Evolutionary conservation across 495 filamentous ascomycete genomes (phyloP), one percentile per base, ranked within the genome.

Genomic region (Lepidopterella palustris): DNA sequence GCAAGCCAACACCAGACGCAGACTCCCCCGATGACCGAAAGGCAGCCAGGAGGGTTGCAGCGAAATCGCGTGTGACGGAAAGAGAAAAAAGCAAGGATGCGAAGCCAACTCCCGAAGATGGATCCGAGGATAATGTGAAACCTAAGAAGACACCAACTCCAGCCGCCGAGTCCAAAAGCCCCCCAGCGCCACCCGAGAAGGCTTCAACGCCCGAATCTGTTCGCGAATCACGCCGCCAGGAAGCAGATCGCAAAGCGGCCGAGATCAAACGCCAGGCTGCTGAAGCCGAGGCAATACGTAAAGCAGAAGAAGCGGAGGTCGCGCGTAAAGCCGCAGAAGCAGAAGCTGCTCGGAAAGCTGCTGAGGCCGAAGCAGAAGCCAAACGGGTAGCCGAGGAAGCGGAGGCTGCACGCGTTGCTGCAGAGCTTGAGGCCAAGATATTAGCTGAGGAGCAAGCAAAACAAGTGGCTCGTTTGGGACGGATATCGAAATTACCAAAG

Each of bases 1-100:
- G 31, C 23, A 59, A 58, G 39, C 58, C 59, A 8, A 66, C 63
- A 0, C 63, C 63, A 5, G 63, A 62, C 28, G 40, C 55, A 5
- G 63, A 66, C 5, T 62, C 63, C 1, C 63, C 60, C 21, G 63
- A 66, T 32, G 63, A 66, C 21, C 31, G 47, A 39, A 66, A 60
- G 35, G 40, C 52, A 0, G 24, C 47, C 10, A 62, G 50, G 45
- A 58, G 53, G 20, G 52, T 50, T 28, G 21, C 55, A 2, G 24
- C 18, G 15, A 61, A 59, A 45, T 27, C 50, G n/a, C 55, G 60
- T 4, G 11, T 35, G 2, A 51, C 57, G 20, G 58, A 50, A 25
- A 25, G 23, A 50, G 47, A 50, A 50, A 50, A 66, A 13, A 59
- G 55, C 4, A 61, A 49, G 21, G 52, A 58, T 4, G 49, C 28